Conservation (phyloP, 331 rosid species). For the Rhamnella rubrinervis region DNA sequence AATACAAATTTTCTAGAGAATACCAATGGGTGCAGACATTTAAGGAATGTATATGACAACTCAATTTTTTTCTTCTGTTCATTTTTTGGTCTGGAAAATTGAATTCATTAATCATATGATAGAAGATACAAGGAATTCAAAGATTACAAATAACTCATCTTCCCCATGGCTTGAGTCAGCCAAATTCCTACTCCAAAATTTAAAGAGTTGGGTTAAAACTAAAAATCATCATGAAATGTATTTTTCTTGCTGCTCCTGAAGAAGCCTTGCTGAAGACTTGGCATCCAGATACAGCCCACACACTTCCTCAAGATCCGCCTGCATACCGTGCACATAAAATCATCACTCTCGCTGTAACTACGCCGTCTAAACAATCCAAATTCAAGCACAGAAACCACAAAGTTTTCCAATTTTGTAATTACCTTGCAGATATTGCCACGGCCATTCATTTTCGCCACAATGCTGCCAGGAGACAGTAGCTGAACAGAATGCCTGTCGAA, state of each 20-base stretch:
- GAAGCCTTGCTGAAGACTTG: conserved; percentile 85
- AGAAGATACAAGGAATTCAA: too few species aligned
- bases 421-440: conserved; percentile 93
- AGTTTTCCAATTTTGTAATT: conserved; percentile 17
- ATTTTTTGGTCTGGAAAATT: too few species aligned
- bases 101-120: too few species aligned
- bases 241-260: conserved; percentile 95
- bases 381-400: conserved; percentile 3
- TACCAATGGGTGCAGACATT: too few species aligned
- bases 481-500: conserved; percentile 84
- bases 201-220: not conserved
- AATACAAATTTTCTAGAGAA: too few species aligned
- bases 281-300: conserved; percentile 82
- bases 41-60: too few species aligned
- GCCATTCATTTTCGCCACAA: conserved; percentile 88
- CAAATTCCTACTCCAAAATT: not conserved
- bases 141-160: too few species aligned
- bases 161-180: not conserved
- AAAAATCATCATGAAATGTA: conserved; percentile 55
- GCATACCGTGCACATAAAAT: conserved; percentile 14
- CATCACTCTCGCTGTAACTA: not conserved
- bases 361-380: not conserved
- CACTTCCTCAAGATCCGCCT: conserved; percentile 92
- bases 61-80: too few species aligned
- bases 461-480: conserved; percentile 83